phyloP scores from a whole-genome alignment of 179 eudicot species.

The Drosera spatulata region DNA sequence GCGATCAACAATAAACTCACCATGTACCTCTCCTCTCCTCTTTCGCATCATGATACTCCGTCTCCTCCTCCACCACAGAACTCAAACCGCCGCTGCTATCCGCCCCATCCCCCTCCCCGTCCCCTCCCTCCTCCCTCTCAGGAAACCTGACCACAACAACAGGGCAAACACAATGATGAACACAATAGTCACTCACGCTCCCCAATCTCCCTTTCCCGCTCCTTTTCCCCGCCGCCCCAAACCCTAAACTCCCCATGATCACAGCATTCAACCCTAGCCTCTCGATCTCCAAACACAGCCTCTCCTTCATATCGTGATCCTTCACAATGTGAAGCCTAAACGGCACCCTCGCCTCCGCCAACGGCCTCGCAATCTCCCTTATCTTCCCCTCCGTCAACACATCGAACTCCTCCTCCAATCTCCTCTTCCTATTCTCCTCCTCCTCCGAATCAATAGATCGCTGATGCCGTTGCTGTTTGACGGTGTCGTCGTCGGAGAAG shows the following conservation, averaged over 20 bases:
- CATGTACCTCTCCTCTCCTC: conserved; percentile 23
- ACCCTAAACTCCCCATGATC: conserved; percentile 53
- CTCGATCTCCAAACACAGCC: conserved; percentile 33
- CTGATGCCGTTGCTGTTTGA: too few species aligned
- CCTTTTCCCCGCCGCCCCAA: conserved; percentile 27
- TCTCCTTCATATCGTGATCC: conserved; percentile 29
- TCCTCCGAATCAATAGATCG: background rate
- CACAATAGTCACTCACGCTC: conserved; percentile 51
- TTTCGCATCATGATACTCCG: conserved; percentile 25
- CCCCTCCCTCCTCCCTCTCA: conserved; percentile 22
- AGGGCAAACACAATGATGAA: conserved; percentile 45
- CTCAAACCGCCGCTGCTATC: conserved; percentile 11
- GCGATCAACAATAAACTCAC: too few species aligned
- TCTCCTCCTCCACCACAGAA: conserved; percentile 20
- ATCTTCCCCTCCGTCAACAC: conserved; percentile 31
- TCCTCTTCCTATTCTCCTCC: conserved; percentile 24
- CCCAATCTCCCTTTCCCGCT: conserved; percentile 33
- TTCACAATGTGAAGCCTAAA: conserved; percentile 49
- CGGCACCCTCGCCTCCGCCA: conserved; percentile 32
- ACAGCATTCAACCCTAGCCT: conserved; percentile 40
- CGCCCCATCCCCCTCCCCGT: conserved; percentile 5
- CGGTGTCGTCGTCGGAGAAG: too few species aligned
- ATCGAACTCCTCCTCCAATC: conserved; percentile 42
- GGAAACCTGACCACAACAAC: conserved; percentile 47
- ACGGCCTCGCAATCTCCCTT: conserved; percentile 28